A percentile compares a stretch with the other conserved stretches of the same genome.
These are phyloP conservation scores for Aschersonia sp. DNA, from an alignment of 2,329 filamentous ascomycete species.

Conservation along the genomic window DNA sequence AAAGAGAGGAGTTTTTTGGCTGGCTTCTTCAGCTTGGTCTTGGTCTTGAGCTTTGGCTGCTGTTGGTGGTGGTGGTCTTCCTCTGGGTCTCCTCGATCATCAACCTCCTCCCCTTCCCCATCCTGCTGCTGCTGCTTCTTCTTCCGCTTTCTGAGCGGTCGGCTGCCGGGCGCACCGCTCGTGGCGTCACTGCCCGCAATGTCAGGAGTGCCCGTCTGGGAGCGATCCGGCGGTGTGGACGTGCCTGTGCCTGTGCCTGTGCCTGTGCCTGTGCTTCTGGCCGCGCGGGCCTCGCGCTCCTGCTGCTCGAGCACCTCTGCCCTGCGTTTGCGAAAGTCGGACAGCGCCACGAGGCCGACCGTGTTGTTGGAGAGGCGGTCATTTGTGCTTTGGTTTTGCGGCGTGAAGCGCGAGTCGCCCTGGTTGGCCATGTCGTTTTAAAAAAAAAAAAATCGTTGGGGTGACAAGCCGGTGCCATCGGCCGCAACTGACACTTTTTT, in stretches of 20 bases:
- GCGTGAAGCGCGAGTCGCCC: slow-evolving; percentile 48
- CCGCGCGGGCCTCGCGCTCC: slow-evolving; percentile 63
- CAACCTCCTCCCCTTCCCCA: neutral
- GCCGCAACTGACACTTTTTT: neutral
- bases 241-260: slow-evolving; percentile 31
- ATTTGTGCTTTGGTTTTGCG: slow-evolving; percentile 62
- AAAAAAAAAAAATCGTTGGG: neutral
- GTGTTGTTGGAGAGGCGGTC: slow-evolving; percentile 74
- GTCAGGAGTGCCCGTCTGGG: slow-evolving; percentile 32
- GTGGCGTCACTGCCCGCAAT: slow-evolving; percentile 21
- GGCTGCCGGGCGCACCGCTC: slow-evolving; percentile 2
- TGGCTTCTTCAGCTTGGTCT: slow-evolving; percentile 25
- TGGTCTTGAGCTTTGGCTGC: slow-evolving; percentile 9
- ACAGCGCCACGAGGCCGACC: slow-evolving; percentile 79
- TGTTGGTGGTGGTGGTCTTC: too few species aligned
- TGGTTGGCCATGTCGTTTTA: slow-evolving; percentile 14
- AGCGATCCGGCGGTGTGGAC: slow-evolving; percentile 30
- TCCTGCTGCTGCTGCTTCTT: neutral
- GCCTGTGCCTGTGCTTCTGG: slow-evolving; percentile 22
- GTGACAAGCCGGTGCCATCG: neutral
- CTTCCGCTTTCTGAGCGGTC: neutral
- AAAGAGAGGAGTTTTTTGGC: slow-evolving; percentile 44
- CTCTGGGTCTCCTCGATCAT: too few species aligned
- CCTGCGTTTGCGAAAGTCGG: slow-evolving; percentile 90
- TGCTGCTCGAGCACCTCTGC: slow-evolving; percentile 88